A percentile compares a stretch with the other conserved stretches of the same genome.
Evolutionary conservation across 306 rosid species (phyloP).

Genomic region (Cicer yamashitae): DNA sequence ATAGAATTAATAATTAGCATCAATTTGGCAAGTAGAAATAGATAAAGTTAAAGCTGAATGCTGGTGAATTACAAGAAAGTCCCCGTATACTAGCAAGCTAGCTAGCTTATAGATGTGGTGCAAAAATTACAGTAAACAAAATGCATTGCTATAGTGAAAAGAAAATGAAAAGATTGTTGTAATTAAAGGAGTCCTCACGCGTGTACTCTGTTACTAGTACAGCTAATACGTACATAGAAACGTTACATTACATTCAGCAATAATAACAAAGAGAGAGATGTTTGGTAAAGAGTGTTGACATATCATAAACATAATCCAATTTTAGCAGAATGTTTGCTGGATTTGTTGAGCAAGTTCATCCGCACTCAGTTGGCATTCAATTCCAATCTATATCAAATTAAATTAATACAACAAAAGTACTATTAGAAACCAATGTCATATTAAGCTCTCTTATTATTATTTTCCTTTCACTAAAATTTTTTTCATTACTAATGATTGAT

Average conservation of each 20-base stretch:
- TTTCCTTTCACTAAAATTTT: no score
- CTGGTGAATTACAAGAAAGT: constrained; percentile 48
- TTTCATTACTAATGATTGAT: no score
- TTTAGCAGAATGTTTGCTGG: constrained; percentile 87
- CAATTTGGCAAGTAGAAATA: constrained; percentile 19
- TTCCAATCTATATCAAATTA: constrained; percentile 66
- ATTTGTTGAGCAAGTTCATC: no score
- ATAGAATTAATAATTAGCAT: no score
- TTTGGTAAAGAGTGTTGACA: constrained; percentile 9
- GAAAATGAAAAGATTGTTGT: constrained; percentile 30
- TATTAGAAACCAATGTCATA: constrained; percentile 11
- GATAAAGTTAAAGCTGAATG: constrained; percentile 19
- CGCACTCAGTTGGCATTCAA: constrained; percentile 96
- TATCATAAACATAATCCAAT: constrained; percentile 27
- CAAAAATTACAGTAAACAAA: constrained; percentile 40
- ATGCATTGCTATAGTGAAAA: neutral
- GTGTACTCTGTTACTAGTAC: constrained; percentile 46
- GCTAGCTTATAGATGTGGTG: constrained; percentile 10
- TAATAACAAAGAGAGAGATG: constrained; percentile 19
- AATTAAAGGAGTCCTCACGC: constrained; percentile 38
- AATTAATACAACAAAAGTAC: neutral
- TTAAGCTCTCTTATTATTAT: no score
- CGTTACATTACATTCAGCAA: constrained; percentile 33
- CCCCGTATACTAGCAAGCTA: constrained; percentile 25
- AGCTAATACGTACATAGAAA: constrained; percentile 36